Evolutionary conservation across 202 grass and related monocot species (phyloP), one percentile per base, ranked within the genome.

Genomic region (Schoenoplectus tabernaemontani): DNA sequence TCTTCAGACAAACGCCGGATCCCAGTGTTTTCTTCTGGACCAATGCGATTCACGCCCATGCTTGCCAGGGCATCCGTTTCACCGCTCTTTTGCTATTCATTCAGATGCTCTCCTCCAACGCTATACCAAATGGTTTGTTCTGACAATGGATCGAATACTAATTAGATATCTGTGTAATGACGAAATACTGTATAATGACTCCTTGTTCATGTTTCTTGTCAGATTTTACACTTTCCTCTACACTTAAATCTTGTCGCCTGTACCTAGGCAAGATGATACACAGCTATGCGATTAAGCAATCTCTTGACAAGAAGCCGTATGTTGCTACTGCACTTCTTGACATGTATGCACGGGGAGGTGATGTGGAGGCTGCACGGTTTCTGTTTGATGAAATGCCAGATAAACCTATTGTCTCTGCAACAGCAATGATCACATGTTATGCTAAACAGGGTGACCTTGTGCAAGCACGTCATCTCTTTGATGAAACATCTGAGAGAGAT

Each of bases 401-500:
- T 37, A 80, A 80, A 60, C 83, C 85, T 61, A 63, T 97, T 26
- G 94, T 92, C 67, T 89, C 94, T 1, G 84, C 82, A 67, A 97
- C 94, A 1, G 94, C 94, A 26, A 97, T 97, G 94, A 82, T 97
- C 73, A 90, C 86, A 23, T 90, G 91, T 86, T 97, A 93, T 81
- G 84, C 86, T 3, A 90, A 89, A 81, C 82, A 84, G 76, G 94
- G 94, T 0, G 82, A 82, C 17, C 74, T 97, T 8, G 77, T 83
- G 11, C 64, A 88, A 48, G 91, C 94, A 8, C 87, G 89, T 53
- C 54, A 64, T 1, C 65, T 97, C 82, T 92, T 97, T 77, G 94
- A 97, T 64, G 77, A 44, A 22, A 78, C 82, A 84, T 66, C 81
- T 30, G 17, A 37, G 1, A 91, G 65, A 85, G 94, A 97, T 77